Evolutionary conservation across 305 asterid genomes (phyloP), one percentile per base, ranked within the genome.

Genomic region (Fraxinus angustifolia): DNA sequence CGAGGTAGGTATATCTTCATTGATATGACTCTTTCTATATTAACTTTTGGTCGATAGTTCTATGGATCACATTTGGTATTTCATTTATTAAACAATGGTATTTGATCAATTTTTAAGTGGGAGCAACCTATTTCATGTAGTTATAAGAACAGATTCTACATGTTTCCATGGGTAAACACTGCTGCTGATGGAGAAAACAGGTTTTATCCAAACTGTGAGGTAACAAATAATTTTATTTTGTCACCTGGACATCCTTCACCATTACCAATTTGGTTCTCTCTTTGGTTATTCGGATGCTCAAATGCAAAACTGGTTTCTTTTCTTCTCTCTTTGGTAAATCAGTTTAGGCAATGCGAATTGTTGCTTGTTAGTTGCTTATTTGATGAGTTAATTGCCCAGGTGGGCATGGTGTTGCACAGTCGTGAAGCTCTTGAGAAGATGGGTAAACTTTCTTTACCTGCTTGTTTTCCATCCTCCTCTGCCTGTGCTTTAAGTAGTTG

Each of bases 1-100:
- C 86, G 96, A 93, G 99, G 99, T 94, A 93, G 99, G 98, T 93
- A 95, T 82, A 83, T 79, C 89, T 92, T 87, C 84, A 67, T 80
- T 86, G 88, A 82, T 82, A 79, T 84, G 86, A 87, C 89, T 86
- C 80, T 87, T 77, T 77, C 62, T 23, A 80, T 87, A 81, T 77
- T 58, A 81, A 35, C 77, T 80, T 86, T 82, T 53, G 80, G 79
- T 77, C 58, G 79, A 72, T 83, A 77, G 81, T 72, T 85, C 78
- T 53, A 75, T 80, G 88, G 80, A 76, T 83, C 87, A 73, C 76
- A 81, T 77, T 76, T 80, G 86, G 81, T 81, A 76, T 75, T 19
- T 84, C 77, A 68, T 71, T 67, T 67, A 73, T 73, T 82, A 58
- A 73, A 76, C 82, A 82, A 8, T 10, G 30, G 72, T 23, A 26